These are phyloP conservation scores for Ophiosphaerella narmari DNA, from an alignment of 2,329 filamentous ascomycete species.

Conservation along the genomic window DNA sequence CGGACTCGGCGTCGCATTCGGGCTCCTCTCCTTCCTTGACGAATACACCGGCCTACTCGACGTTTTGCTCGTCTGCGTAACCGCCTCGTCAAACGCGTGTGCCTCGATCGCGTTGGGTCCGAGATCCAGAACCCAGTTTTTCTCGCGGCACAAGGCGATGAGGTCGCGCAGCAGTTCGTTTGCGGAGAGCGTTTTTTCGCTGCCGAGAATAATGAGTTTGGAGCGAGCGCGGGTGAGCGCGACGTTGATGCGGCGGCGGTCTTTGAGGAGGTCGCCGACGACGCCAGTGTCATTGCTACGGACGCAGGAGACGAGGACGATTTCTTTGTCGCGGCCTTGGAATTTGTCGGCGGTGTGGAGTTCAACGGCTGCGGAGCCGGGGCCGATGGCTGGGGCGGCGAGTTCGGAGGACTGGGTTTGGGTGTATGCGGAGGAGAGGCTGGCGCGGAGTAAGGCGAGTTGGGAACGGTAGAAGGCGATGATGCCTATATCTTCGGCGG, in stretches of 20 bases:
- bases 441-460: conserved; percentile 78
- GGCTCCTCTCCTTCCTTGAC: background rate
- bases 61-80: conserved; percentile 43
- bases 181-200: conserved; percentile 70
- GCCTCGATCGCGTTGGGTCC: conserved; percentile 65
- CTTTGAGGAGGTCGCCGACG: conserved; percentile 89
- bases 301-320: conserved; percentile 85
- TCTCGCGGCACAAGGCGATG: conserved; percentile 74
- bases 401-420: conserved; percentile 52
- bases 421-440: conserved; percentile 61
- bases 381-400: conserved; percentile 18
- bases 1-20: conserved; percentile 29
- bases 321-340: conserved; percentile 93
- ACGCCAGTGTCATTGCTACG: conserved; percentile 79
- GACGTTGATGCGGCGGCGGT: conserved; percentile 94
- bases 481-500: conserved; percentile 79
- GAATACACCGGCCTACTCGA: conserved; percentile 5
- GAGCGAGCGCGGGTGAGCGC: conserved; percentile 91
- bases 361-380: conserved; percentile 63
- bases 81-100: conserved; percentile 68
- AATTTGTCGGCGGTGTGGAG: conserved; percentile 98
- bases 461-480: conserved; percentile 98
- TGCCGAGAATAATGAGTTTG: conserved; percentile 88
- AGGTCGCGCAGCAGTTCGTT: conserved; percentile 79
- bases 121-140: conserved; percentile 80